Evolutionary conservation across 164 flowering plant genomes (phyloP), one percentile per base, ranked within the genome.

Genomic region (Piper betle): DNA sequence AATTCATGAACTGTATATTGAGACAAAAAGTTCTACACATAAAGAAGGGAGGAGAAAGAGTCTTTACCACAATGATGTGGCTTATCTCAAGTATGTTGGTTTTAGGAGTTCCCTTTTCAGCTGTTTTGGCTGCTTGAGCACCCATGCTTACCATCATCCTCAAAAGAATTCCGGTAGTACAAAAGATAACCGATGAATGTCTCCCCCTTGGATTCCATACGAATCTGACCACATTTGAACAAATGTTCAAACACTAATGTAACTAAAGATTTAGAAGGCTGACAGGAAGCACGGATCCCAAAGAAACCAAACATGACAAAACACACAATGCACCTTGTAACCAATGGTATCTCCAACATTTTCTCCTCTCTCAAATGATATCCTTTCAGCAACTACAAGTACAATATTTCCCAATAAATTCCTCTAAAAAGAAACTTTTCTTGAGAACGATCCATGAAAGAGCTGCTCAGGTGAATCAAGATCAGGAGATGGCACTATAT

Each of bases 111-210:
- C 33, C 33, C 33, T 25, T 25, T 25, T 25, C 33, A 25, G 33
- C 33, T 25, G 33, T 25, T 25, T 25, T 25, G 33, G 33, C 2
- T 25, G 33, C 33, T 25, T 25, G 33, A 25, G 33, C 33, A 41
- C 83, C 86, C 46, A 64, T 71, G 8, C 82, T 75, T 65, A 91
- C 78, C 60, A 91, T 78, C 69, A 91, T 76, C 77, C 85, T 82
- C 75, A 91, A 67, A 41, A 94, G 71, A 70, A 94, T 61, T 25
- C 99, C 97, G 78, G 88, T 94, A 5, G 99, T 94, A 81, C 97
- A 91, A 69, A 91, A 85, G 66, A 91, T 78, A 63, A 94, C 74
- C 58, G 97, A 94, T 37, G 97, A 84, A 43, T 85, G 76, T 73
- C 66, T 82, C 33, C 97, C 97, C 97, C 76, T 79, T 84, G 69